A percentile compares a stretch with the other conserved stretches of the same genome.
These are phyloP conservation scores for Fusarium mundagurra DNA, from an alignment of 2,329 filamentous ascomycete genomes.

Conservation along the genomic window DNA sequence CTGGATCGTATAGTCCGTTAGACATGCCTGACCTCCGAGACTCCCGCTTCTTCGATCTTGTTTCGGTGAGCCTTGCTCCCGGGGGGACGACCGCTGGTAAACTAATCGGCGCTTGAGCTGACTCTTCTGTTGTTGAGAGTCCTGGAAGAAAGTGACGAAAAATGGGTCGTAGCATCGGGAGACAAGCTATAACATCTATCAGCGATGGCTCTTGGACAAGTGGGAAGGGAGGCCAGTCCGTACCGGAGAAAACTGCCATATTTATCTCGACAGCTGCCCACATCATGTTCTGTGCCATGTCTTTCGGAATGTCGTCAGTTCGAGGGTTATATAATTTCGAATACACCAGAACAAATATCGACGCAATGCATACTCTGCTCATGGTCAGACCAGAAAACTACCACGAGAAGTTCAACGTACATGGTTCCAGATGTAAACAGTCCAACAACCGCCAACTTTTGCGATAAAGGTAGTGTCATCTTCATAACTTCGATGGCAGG, in stretches of 20 bases:
- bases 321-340: slow-evolving; percentile 13
- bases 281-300: slow-evolving; percentile 26
- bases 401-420: neutral
- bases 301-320: slow-evolving; percentile 24
- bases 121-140: neutral
- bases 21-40: slow-evolving; percentile 1
- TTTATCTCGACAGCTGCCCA: slow-evolving; percentile 34
- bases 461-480: slow-evolving; percentile 2
- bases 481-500: slow-evolving; percentile 27
- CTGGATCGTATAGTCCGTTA: neutral
- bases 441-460: slow-evolving; percentile 20
- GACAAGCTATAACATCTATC: neutral
- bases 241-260: slow-evolving; percentile 36
- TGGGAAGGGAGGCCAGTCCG: rapidly evolving
- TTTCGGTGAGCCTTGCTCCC: neutral
- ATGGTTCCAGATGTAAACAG: slow-evolving; percentile 21
- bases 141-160: slow-evolving; percentile 8
- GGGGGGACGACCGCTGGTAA: neutral
- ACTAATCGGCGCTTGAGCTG: neutral
- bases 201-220: rapidly evolving
- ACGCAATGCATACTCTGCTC: slow-evolving; percentile 30
- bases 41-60: neutral
- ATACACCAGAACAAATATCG: slow-evolving; percentile 23
- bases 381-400: rapidly evolving
- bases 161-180: slow-evolving; percentile 19